Evolutionary conservation across 345 rosid genomes (phyloP).

Genomic region (Punica granatum): DNA sequence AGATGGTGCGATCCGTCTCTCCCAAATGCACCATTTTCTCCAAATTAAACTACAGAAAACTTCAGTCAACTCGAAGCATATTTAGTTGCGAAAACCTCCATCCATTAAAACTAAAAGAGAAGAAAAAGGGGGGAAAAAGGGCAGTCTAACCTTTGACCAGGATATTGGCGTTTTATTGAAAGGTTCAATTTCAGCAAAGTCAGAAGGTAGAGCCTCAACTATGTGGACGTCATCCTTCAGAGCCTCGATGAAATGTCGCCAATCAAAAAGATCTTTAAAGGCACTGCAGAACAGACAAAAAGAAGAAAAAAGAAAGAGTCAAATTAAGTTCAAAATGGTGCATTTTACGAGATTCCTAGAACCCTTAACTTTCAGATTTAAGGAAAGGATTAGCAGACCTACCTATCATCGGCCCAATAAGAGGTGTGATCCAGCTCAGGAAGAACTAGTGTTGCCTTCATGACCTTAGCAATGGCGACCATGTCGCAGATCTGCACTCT

Average conservation of each 20-base stretch:
- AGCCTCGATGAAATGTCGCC: slow-evolving; percentile 79
- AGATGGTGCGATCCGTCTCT: neutral
- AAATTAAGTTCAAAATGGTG: neutral
- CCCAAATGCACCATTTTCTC: neutral
- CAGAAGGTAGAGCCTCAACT: slow-evolving; percentile 67
- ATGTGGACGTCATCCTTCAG: slow-evolving; percentile 76
- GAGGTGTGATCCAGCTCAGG: slow-evolving; percentile 91
- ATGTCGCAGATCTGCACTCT: slow-evolving; percentile 93
- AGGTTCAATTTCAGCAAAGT: slow-evolving; percentile 51
- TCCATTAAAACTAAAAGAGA: no score
- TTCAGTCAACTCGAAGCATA: neutral
- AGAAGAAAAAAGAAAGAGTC: neutral
- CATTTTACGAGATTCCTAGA: neutral
- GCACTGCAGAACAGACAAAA: slow-evolving; percentile 41
- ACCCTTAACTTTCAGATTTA: neutral
- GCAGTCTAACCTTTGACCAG: slow-evolving; percentile 73
- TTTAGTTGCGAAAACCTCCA: no score
- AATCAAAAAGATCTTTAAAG: slow-evolving; percentile 89
- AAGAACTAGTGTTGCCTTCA: slow-evolving; percentile 91
- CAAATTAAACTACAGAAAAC: no score
- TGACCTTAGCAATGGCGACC: slow-evolving; percentile 85
- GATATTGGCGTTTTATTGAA: slow-evolving; percentile 81
- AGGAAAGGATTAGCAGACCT: slow-evolving; percentile 5
- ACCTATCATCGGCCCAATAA: slow-evolving; percentile 94
- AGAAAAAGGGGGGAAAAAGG: neutral